phyloP scores from a whole-genome alignment of 768 basidiomycete genomes.

The Hericium rajendrae region DNA sequence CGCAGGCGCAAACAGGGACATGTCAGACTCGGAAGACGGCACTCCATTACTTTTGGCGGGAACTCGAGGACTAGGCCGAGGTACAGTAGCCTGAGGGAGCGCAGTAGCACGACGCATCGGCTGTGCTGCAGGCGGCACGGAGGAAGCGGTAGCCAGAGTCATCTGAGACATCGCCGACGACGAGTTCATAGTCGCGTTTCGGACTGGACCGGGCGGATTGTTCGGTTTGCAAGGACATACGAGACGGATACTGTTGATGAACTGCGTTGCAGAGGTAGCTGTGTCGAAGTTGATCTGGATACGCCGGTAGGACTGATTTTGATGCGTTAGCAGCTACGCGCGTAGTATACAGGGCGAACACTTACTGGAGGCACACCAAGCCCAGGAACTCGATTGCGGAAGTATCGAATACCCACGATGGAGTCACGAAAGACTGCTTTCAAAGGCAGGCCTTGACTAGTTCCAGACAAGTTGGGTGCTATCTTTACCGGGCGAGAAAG shows the following conservation, averaged over 20 bases:
- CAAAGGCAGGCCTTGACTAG: constrained; percentile 53
- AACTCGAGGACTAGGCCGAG: not conserved
- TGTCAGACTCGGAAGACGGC: constrained; percentile 4
- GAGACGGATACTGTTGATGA: constrained; percentile 50
- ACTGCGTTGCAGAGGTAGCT: constrained; percentile 38
- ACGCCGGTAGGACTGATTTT: constrained; percentile 53
- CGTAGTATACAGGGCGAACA: not conserved
- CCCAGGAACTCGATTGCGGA: constrained; percentile 32
- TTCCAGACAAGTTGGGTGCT: constrained; percentile 17
- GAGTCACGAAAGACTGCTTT: constrained; percentile 73
- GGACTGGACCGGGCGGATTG: constrained; percentile 19
- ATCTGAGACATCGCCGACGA: not conserved
- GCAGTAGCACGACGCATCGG: not conserved
- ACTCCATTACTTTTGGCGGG: not conserved
- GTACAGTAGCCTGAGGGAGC: not conserved
- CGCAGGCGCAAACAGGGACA: constrained; percentile 2
- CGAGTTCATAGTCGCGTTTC: constrained; percentile 12
- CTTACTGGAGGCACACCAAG: not conserved
- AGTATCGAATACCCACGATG: constrained; percentile 67
- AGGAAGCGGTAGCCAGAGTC: not conserved
- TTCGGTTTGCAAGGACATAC: constrained; percentile 73
- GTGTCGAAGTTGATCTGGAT: constrained; percentile 66
- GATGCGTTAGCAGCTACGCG: constrained; percentile 4
- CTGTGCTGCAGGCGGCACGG: not conserved
- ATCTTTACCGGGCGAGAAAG: constrained; percentile 39